Evolutionary conservation across 2,329 filamentous ascomycete genomes (phyloP), one percentile per base, ranked within the genome.

Genomic region (Monosporascus sp.): DNA sequence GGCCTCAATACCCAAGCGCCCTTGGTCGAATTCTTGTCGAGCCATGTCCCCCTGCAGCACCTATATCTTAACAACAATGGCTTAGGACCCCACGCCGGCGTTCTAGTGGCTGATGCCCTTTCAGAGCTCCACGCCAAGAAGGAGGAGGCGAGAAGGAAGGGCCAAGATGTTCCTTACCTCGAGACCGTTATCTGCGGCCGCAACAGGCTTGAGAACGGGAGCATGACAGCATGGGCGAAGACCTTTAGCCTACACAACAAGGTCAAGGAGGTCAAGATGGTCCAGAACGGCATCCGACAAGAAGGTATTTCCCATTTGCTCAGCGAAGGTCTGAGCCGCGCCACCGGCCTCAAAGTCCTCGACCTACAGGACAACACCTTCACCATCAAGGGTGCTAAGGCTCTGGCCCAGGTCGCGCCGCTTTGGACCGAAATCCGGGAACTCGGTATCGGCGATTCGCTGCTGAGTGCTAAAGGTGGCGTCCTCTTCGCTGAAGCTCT

Each of bases 281-380:
- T 96, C 25, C 94, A 97, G 73, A 97, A 99, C 70, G 94, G 94
- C 50, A 99, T 99, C 62, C 83, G 94, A 44, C 90, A 93, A 68
- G 91, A 97, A 71, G 94, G 94, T 55, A 94, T 97, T 65, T 85
- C 85, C 47, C 81, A 87, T 60, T 77, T 99, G 52, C 76, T 99
- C 58, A 85, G 82, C 55, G 79, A 92, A 50, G 94, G 94, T 57
- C 78, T 99, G 50, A 82, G 79, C 58, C 80, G 89, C 63, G 83
- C 90, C 49, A 78, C 75, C 34, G 75, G 77, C 45, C 79, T 99
- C 51, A 78, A 86, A 67, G 81, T 91, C 15, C 75, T 99, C 50
- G 94, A 99, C 74, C 76, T 99, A 56, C 93, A 99, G 71, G 94
- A 99, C 74, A 99, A 99, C 74, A 97, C 94, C 0, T 97, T 97